Base-by-base conservation (phyloP, 805 yeast genomes). In the Kodamaea jinghongensis region DNA sequence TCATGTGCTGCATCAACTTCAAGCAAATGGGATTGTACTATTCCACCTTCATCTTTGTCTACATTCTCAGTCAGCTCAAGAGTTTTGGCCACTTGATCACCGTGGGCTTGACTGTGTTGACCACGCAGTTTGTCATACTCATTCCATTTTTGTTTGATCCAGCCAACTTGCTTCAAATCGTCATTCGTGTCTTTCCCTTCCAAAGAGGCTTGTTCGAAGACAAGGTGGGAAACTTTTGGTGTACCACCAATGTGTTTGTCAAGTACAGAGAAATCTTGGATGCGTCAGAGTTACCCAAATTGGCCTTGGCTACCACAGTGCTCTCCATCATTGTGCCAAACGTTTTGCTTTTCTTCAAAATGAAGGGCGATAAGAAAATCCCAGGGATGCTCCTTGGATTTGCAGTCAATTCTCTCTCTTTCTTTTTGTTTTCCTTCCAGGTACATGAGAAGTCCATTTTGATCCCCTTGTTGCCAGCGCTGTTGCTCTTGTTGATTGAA, bases 151-250 rank as follows among this genome's bases (percentile, higher is more conserved):
- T 78, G 12, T 28, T 76, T 2, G 41, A 41, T 53, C 58, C 43
- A 76, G 31, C 23, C 11, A 33, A 46, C 5, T 71, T 71, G 10
- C 44, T 75, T 17, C 95, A 86, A 56, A 73, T 81, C 2, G 33
- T 80, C 2, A 44, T 61, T 31, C 75, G 98, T 46, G 82, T 91
- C 22, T 93, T 93, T 60, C 99, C 99, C 1, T 91, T 93, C 49
- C 77, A 81, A 32, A 75, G 98, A 56, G 99, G 99, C 0, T 72
- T 93, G 6, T 93, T 95, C 73, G 99, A 93, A 60, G 98, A 93
- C 57, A 93, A 93, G 58, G 98, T 93, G 11, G 96, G 96, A 28
- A 93, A 90, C 56, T 84, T 93, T 54, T 93, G 99, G 99, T 90
- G 98, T 61, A 83, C 96, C n/a, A 69, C 89, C 1, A 93, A 93